phyloP scores from a whole-genome alignment of 2,329 filamentous ascomycete genomes.

The Colletotrichum sp. region DNA sequence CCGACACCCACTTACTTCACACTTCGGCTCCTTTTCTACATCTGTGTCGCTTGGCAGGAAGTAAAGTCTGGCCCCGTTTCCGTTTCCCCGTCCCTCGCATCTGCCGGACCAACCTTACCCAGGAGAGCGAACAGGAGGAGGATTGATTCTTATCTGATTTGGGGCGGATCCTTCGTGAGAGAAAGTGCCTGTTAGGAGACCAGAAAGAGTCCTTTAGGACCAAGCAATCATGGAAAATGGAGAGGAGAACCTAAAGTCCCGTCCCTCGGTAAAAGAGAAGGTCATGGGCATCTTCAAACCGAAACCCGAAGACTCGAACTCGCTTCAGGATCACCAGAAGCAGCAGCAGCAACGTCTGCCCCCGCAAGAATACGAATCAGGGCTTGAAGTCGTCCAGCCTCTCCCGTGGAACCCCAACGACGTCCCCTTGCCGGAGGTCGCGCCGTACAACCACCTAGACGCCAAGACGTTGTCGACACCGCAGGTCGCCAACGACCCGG shows the following conservation, averaged over 20 bases:
- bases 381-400: constrained; percentile 9
- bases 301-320: not conserved
- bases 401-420: constrained; percentile 5
- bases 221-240: not conserved
- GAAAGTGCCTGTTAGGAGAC: not conserved
- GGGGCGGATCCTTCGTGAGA: not conserved
- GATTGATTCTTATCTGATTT: not conserved
- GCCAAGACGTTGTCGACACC: not conserved
- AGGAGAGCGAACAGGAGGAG: not conserved
- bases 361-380: constrained; percentile 1
- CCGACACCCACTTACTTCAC: not conserved
- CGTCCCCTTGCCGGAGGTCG: constrained; percentile 3
- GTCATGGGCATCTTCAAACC: not conserved
- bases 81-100: not conserved
- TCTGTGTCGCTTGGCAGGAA: not conserved
- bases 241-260: not conserved
- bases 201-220: not conserved
- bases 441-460: not conserved
- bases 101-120: not conserved
- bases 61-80: not conserved
- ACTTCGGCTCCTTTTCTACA: not conserved
- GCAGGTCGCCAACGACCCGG: not conserved
- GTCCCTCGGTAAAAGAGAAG: not conserved
- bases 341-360: not conserved
- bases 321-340: not conserved